Conservation (phyloP, 345 rosid species). For the Citrus medica region DNA sequence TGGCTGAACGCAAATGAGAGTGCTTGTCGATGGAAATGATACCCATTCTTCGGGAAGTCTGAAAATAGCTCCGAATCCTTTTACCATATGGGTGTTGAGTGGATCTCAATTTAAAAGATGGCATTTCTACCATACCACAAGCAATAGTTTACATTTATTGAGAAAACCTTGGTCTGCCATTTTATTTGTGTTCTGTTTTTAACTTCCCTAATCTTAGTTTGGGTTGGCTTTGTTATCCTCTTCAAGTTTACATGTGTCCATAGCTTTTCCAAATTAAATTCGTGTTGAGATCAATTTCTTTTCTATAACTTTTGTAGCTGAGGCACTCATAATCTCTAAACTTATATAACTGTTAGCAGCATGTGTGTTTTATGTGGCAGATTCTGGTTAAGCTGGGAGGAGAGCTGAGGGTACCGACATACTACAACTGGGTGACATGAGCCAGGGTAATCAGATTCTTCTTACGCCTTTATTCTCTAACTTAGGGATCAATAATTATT, state of each 20-base stretch:
- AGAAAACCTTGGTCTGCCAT: neutral
- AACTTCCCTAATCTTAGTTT: neutral
- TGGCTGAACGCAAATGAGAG: neutral
- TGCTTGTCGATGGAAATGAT: neutral
- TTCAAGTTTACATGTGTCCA: neutral
- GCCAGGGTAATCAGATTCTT: constrained; percentile 24
- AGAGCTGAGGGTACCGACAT: constrained; percentile 7
- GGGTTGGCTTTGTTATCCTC: neutral
- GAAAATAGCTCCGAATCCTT: neutral
- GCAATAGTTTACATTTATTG: neutral
- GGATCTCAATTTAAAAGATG: neutral
- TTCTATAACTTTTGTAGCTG: neutral
- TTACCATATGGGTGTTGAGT: neutral
- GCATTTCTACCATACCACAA: neutral
- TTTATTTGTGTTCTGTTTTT: neutral
- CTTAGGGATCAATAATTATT: neutral
- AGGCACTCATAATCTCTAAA: neutral
- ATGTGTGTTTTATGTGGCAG: constrained; percentile 8
- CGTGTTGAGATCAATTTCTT: neutral
- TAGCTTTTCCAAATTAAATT: neutral
- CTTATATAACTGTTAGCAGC: neutral
- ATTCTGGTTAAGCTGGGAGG: constrained; percentile 12
- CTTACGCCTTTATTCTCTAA: neutral
- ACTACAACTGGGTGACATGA: constrained; percentile 20
- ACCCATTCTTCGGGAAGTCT: neutral